A percentile compares a stretch with the other conserved stretches of the same genome.
Conservation (phyloP, 805 yeast genomes). For the Ogataea ramenticola region DNA sequence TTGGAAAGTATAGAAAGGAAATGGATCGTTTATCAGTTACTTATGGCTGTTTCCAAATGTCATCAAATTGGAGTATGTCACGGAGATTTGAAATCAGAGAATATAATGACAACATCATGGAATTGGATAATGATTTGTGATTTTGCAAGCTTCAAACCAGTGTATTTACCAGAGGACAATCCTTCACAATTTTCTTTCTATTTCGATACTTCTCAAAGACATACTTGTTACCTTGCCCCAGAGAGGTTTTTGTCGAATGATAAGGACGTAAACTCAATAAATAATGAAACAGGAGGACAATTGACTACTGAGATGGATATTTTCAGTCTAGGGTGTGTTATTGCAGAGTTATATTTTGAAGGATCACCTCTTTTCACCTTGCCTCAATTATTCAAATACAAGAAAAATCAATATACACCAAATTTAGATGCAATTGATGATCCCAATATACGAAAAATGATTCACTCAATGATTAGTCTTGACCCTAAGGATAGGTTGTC, state of each 20-base stretch:
- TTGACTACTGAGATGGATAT: conserved; percentile 70
- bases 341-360: conserved; percentile 82
- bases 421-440: conserved; percentile 52
- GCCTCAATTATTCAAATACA: conserved; percentile 80
- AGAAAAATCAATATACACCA: conserved; percentile 60
- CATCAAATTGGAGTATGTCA: conserved; percentile 63
- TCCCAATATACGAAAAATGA: conserved; percentile 41
- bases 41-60: conserved; percentile 53
- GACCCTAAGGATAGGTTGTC: conserved; percentile 55
- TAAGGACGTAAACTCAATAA: conserved; percentile 7
- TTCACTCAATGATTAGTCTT: conserved; percentile 54
- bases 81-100: conserved; percentile 91
- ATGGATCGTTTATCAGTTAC: conserved; percentile 78
- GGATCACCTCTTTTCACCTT: conserved; percentile 83
- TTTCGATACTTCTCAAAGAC: conserved; percentile 82
- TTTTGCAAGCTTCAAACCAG: conserved; percentile 82
- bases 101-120: conserved; percentile 80
- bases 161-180: conserved; percentile 80
- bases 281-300: conserved; percentile 12
- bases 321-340: conserved; percentile 77
- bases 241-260: conserved; percentile 59
- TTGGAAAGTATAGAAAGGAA: conserved; percentile 71
- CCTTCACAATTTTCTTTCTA: conserved; percentile 89
- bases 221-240: conserved; percentile 90
- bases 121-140: conserved; percentile 81